These are phyloP conservation scores for Nicotiana otophora DNA, from an alignment of 257 asterid genomes.

Conservation along the genomic window DNA sequence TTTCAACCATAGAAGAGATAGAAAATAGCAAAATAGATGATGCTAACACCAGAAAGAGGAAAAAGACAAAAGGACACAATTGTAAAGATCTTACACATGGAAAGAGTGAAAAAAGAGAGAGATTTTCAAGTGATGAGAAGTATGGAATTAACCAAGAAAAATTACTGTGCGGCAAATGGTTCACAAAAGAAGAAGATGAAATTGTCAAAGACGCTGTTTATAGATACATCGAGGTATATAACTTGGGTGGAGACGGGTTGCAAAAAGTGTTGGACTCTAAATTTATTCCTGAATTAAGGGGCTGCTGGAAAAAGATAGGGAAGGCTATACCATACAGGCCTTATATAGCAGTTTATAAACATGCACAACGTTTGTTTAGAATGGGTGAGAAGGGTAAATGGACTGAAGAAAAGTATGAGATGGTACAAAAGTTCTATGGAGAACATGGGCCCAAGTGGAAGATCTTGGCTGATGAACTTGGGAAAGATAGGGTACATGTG, in stretches of 20 bases:
- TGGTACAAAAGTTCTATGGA: not conserved
- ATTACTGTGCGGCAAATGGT: not conserved
- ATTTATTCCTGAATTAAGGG: not conserved
- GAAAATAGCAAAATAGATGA: not conserved
- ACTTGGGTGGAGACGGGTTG: not conserved
- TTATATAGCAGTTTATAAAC: not conserved
- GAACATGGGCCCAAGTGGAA: constrained; percentile 5
- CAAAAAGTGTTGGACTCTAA: not conserved
- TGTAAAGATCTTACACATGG: not conserved
- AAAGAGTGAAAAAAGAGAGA: not conserved
- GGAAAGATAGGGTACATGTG: not conserved
- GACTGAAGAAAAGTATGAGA: constrained; percentile 7
- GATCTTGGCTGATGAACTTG: not conserved
- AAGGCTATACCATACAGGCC: constrained; percentile 1
- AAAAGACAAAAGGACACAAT: not conserved
- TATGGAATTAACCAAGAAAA: not conserved
- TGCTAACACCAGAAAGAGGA: not conserved
- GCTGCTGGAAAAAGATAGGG: constrained; percentile 10
- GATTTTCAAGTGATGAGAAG: not conserved
- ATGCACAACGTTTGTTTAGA: not conserved
- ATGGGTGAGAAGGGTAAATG: not conserved
- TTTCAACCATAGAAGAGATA: not conserved
- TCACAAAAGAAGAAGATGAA: constrained; percentile 4
- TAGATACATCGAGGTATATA: not conserved
- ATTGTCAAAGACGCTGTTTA: not conserved